Evolutionary conservation across 2,329 filamentous ascomycete species (phyloP), one percentile per base, ranked within the genome.

Genomic region (Truncatella angustata): DNA sequence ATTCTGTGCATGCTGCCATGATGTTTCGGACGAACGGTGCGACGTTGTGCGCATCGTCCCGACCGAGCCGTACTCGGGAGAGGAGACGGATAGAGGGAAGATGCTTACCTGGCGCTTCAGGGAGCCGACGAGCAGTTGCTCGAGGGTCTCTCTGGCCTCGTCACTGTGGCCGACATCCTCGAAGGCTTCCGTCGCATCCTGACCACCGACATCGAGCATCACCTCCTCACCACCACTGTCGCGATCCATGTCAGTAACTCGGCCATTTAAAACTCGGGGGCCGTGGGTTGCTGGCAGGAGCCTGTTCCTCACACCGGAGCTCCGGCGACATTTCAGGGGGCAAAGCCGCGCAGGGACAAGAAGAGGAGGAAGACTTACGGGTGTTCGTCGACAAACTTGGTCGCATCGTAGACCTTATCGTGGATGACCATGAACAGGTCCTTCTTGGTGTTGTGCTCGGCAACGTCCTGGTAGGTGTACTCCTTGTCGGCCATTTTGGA

Each of bases 91-190:
- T 36, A 28, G 40, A 11, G 36, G 51, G 54, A 46, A 43, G 34
- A 16, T 54, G 70, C 85, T 66, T 81, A 95, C 90, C 79, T 82
- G 70, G 72, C 90, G 84, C 85, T 96, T 95, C 71, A 97, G 74
- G 34, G 69, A 79, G 59, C 90, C 92, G 60, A 94, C 81, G 49
- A 85, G 74, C 59, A 96, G 78, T 66, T 84, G 83, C 28, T 88
- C 85, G 53, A 99, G 85, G 61, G 96, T 93, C 79, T 97, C 93
- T 61, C 94, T 88, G 61, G 94, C 94, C 81, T 99, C 94, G 74
- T 99, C 94, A 66, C 90, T 95, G 87, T 99, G 94, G 69, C 94
- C 94, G 67, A 99, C 94, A 75, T 99, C 94, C 79, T 99, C 94
- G 71, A 99, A 99, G 56, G 94, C 93, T 77, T 97, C 94, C 64